phyloP scores from a whole-genome alignment of 2,329 filamentous ascomycete genomes.

The Fusarium sp. region DNA sequence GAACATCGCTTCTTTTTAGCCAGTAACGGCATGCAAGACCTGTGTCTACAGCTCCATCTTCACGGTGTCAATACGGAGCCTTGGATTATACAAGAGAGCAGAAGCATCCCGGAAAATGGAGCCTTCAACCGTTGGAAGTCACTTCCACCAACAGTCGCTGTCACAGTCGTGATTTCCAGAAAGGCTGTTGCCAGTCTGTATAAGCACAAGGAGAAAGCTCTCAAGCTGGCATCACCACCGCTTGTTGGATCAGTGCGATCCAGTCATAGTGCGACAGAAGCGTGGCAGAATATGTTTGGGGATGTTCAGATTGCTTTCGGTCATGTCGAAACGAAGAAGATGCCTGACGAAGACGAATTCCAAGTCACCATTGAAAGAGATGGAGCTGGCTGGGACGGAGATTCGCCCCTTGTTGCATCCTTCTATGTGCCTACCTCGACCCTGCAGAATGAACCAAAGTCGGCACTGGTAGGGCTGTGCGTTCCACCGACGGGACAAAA shows the following conservation, averaged over 20 bases:
- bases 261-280: slow-evolving; percentile 30
- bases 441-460: slow-evolving; percentile 50
- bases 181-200: slow-evolving; percentile 45
- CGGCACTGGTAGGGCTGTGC: slow-evolving; percentile 49
- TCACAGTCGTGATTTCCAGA: slow-evolving; percentile 53
- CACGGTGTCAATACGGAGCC: slow-evolving; percentile 49
- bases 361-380: slow-evolving; percentile 51
- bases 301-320: slow-evolving; percentile 58
- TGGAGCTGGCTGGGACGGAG: slow-evolving; percentile 51
- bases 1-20: slow-evolving; percentile 48
- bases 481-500: slow-evolving; percentile 45
- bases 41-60: slow-evolving; percentile 52
- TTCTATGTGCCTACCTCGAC: slow-evolving; percentile 54
- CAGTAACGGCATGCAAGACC: slow-evolving; percentile 51
- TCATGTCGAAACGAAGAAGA: slow-evolving; percentile 43
- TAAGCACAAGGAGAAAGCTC: slow-evolving; percentile 16
- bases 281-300: slow-evolving; percentile 53
- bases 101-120: slow-evolving; percentile 34
- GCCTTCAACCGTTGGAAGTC: slow-evolving; percentile 53
- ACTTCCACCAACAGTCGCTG: slow-evolving; percentile 51
- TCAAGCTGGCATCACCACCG: slow-evolving; percentile 43
- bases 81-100: slow-evolving; percentile 45
- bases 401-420: slow-evolving; percentile 54
- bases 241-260: slow-evolving; percentile 49
- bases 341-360: slow-evolving; percentile 48